These are phyloP conservation scores for Xylaria sp. DNA, from an alignment of 2,329 filamentous ascomycete genomes.

Conservation along the genomic window DNA sequence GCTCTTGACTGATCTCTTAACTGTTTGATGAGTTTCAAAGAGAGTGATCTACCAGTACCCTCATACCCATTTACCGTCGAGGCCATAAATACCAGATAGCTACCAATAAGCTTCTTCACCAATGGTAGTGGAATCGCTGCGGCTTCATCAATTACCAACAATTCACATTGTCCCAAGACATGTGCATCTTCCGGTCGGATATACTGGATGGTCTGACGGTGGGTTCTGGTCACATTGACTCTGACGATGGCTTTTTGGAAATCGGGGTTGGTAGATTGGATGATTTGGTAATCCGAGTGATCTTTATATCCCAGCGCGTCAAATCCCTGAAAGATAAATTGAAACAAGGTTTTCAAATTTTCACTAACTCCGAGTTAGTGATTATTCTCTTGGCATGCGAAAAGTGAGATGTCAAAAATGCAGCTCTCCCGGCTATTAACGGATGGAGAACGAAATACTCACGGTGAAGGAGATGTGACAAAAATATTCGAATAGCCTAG, in stretches of 20 bases:
- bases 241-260: conserved; percentile 99
- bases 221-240: conserved; percentile 92
- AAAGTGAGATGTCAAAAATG: too few relatives aligned
- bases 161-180: conserved; percentile 90
- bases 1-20: conserved; percentile 88
- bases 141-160: conserved; percentile 96
- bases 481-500: conserved; percentile 99
- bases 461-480: conserved; percentile 69
- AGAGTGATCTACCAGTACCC: conserved; percentile 92
- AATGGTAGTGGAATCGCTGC: conserved; percentile 93
- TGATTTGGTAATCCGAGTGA: conserved; percentile 96
- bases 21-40: conserved; percentile 95
- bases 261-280: conserved; percentile 96
- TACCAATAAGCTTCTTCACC: conserved; percentile 92
- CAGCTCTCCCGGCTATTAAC: conserved; percentile 49
- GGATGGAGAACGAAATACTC: conserved; percentile 4
- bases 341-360: conserved; percentile 97
- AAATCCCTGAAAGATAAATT: conserved; percentile 98
- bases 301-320: conserved; percentile 93
- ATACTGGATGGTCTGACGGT: conserved; percentile 98
- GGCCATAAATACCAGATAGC: conserved; percentile 98
- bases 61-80: conserved; percentile 99
- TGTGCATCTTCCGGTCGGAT: conserved; percentile 96
- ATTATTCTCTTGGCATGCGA: conserved; percentile 49
- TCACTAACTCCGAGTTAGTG: conserved; percentile 52